Conservation (phyloP, 768 basidiomycete species). For the Xerocomellus intermedius region DNA sequence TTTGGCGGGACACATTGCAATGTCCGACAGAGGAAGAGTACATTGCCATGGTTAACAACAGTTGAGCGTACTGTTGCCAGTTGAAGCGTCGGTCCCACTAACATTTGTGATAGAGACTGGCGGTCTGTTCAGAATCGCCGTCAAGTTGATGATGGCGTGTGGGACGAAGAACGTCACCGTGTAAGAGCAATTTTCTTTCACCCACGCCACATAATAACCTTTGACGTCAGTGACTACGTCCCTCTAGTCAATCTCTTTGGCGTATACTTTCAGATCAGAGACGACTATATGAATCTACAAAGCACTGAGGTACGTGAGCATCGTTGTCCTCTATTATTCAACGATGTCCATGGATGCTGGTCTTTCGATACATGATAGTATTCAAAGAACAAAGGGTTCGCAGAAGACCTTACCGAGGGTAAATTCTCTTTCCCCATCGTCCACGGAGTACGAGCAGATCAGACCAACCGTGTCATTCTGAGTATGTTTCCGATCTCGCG, state of each 20-base stretch:
- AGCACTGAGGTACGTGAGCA: slow-evolving; percentile 63
- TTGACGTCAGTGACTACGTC: slow-evolving; percentile 68
- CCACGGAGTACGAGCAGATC: slow-evolving; percentile 77
- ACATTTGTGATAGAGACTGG: slow-evolving; percentile 72
- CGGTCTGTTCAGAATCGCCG: slow-evolving; percentile 84
- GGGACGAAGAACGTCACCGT: slow-evolving; percentile 57
- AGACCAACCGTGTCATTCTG: slow-evolving; percentile 73
- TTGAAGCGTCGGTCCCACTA: slow-evolving; percentile 45
- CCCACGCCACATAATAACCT: not conserved
- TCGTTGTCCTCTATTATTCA: not conserved
- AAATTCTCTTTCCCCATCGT: slow-evolving; percentile 82
- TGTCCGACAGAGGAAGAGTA: slow-evolving; percentile 97
- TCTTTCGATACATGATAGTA: slow-evolving; percentile 43
- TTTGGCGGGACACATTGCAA: slow-evolving; percentile 88
- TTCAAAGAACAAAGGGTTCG: slow-evolving; percentile 60
- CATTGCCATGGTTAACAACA: slow-evolving; percentile 94
- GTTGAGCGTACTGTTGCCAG: slow-evolving; percentile 55
- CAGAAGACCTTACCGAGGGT: slow-evolving; percentile 76
- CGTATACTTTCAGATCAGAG: slow-evolving; percentile 95
- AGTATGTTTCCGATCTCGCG: slow-evolving; percentile 50
- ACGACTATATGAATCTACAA: slow-evolving; percentile 95
- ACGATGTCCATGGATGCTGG: not conserved
- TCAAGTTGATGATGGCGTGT: slow-evolving; percentile 97
- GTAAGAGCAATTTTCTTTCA: slow-evolving; percentile 37
- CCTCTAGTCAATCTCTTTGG: slow-evolving; percentile 93